Base-by-base conservation (phyloP, 2,329 filamentous ascomycete species). In the Phialocephala sp. region DNA sequence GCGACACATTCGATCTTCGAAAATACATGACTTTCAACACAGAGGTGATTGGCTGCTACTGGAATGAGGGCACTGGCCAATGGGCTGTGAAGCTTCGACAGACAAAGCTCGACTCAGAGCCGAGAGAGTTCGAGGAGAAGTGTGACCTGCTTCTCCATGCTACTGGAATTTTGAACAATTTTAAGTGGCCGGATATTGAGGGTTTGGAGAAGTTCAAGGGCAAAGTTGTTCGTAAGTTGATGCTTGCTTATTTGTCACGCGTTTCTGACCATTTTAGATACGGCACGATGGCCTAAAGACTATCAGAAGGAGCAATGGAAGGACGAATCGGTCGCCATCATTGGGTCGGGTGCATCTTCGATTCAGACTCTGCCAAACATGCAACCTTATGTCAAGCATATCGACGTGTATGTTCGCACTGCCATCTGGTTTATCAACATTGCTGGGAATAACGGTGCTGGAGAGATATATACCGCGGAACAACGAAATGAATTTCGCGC, bases 1-100 rank as follows among this genome's bases (percentile, higher is more conserved):
- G 80, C 68, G 76, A 83, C 4, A 78, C 77, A 0, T 84, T 83
- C 64, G 81, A 79, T 52, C 75, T 85, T 3, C 77, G 80, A 52
- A 83, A 84, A 66, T 84, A 83, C 72, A 85, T 85, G 81, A 81
- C 74, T 1, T 84, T 85, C 75, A 80, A 82, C 63, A 82, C 80
- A 9, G 77, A 83, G 68, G 79, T 84, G 14, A 73, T 79, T 0
- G 79, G 80, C 4, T 79, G 80, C 22, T 79, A 80, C 59, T 85
- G 83, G 83, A 75, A 83, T 59, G 82, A 84, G 22, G 76, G 81
- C 1, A 73, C 72, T 4, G 83, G 82, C 4, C 76, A 82, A 67
- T 86, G 83, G 84, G 78, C 76, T 9, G 79, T 86, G 14, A 82
- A 79, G 45, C 73, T 85, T 5, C 75, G 76, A n/a, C 77, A 84